Conservation (phyloP, 1,284 basidiomycete genomes). For the Pseudozyma flocculosa region DNA sequence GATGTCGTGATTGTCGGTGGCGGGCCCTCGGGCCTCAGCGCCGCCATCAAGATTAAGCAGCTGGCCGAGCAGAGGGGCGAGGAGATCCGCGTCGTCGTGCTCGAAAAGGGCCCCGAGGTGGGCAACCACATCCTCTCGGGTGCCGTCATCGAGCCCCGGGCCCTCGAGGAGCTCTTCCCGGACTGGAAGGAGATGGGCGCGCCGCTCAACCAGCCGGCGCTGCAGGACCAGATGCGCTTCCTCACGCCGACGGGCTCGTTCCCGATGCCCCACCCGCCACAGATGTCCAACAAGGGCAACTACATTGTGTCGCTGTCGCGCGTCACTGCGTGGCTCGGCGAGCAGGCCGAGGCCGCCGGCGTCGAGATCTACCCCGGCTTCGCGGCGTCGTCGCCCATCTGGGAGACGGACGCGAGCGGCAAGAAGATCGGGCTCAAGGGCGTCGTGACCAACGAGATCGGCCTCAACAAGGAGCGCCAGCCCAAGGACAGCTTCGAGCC, state of each 20-base stretch:
- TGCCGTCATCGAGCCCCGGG: conserved; percentile 88
- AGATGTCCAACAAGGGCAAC: conserved; percentile 93
- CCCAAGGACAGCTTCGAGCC: conserved; percentile 91
- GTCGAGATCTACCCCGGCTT: conserved; percentile 98
- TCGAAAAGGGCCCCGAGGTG: conserved; percentile 92
- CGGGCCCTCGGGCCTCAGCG: conserved; percentile 89
- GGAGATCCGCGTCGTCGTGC: conserved; percentile 84
- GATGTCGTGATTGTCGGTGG: conserved; percentile 97
- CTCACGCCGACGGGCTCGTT: conserved; percentile 73
- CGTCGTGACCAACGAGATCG: conserved; percentile 91
- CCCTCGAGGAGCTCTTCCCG: conserved; percentile 87
- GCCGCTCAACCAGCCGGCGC: conserved; percentile 75
- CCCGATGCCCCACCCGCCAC: conserved; percentile 92
- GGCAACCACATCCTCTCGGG: conserved; percentile 95
- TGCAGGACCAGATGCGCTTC: conserved; percentile 81
- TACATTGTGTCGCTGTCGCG: conserved; percentile 88
- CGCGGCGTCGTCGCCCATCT: conserved; percentile 80
- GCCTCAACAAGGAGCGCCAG: conserved; percentile 74
- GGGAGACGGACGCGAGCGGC: conserved; percentile 69
- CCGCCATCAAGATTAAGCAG: conserved; percentile 95
- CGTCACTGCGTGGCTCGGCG: conserved; percentile 84
- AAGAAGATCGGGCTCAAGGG: conserved; percentile 67
- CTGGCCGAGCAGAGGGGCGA: conserved; percentile 75
- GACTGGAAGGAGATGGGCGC: conserved; percentile 71
- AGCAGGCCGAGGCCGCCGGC: conserved; percentile 84